Evolutionary conservation across 257 asterid species (phyloP).

Genomic region (Solanum peruvianum): DNA sequence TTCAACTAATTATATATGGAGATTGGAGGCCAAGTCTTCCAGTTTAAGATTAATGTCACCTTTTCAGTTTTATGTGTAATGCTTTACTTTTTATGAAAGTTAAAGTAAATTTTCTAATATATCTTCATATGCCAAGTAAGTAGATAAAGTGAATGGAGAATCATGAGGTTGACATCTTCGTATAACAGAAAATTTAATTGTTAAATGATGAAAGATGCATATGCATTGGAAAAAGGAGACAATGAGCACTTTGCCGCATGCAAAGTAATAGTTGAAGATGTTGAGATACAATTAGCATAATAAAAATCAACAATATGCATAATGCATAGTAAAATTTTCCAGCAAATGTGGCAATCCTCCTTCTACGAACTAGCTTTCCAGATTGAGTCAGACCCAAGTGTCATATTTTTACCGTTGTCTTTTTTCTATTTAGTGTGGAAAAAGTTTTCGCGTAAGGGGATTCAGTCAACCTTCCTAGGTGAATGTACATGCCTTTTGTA

Average conservation of each 20-base stretch:
- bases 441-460: too few relatives aligned
- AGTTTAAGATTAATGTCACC: not conserved
- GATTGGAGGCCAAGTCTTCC: not conserved
- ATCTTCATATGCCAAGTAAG: not conserved
- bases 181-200: not conserved
- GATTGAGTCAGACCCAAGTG: too few relatives aligned
- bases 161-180: not conserved
- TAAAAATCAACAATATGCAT: too few relatives aligned
- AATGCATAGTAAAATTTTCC: too few relatives aligned
- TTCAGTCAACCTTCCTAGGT: too few relatives aligned
- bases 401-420: too few relatives aligned
- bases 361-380: too few relatives aligned
- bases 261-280: too few relatives aligned
- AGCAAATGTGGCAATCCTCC: too few relatives aligned
- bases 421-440: not conserved
- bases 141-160: not conserved
- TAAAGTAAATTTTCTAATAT: not conserved
- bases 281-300: not conserved
- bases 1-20: not conserved
- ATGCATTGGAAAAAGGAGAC: too few relatives aligned
- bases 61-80: not conserved
- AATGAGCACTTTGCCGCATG: too few relatives aligned
- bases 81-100: not conserved
- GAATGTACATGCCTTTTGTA: too few relatives aligned
- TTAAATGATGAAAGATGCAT: not conserved